Evolutionary conservation across 208 protist species (phyloP).

Genomic region (Acanthamoeba divionensis): DNA sequence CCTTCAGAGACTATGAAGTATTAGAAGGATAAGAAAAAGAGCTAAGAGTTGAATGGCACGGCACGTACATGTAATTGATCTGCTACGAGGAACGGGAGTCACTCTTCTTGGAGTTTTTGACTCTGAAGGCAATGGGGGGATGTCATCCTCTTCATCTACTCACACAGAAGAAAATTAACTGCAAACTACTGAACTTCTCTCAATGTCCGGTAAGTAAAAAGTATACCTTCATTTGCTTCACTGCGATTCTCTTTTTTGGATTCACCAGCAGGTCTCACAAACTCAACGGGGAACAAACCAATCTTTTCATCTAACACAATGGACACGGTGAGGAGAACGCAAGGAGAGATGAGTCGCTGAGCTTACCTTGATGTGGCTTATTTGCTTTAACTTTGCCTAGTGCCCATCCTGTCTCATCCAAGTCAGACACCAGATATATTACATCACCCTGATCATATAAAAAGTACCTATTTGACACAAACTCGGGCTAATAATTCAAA

Average conservation of each 20-base stretch:
- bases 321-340: not conserved
- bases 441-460: not conserved
- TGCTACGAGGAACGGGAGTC: not conserved
- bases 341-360: too few relatives aligned
- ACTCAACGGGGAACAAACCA: conserved; percentile 17
- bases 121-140: not conserved
- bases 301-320: not conserved
- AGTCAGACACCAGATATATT: conserved; percentile 23
- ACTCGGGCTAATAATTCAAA: too few relatives aligned
- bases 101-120: not conserved
- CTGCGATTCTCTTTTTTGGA: not conserved
- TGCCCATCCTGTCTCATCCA: conserved; percentile 25
- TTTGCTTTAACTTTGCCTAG: not conserved
- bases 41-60: not conserved
- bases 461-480: too few relatives aligned
- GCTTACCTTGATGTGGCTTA: too few relatives aligned
- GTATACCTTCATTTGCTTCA: not conserved
- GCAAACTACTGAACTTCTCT: too few relatives aligned
- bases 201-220: too few relatives aligned
- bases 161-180: too few relatives aligned
- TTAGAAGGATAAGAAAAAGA: not conserved
- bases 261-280: not conserved
- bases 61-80: not conserved
- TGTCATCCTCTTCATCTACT: too few relatives aligned
- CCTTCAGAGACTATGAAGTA: not conserved